phyloP scores from a whole-genome alignment of 371 early-diverging fungal genomes.

The Gilbertella persicaria region DNA sequence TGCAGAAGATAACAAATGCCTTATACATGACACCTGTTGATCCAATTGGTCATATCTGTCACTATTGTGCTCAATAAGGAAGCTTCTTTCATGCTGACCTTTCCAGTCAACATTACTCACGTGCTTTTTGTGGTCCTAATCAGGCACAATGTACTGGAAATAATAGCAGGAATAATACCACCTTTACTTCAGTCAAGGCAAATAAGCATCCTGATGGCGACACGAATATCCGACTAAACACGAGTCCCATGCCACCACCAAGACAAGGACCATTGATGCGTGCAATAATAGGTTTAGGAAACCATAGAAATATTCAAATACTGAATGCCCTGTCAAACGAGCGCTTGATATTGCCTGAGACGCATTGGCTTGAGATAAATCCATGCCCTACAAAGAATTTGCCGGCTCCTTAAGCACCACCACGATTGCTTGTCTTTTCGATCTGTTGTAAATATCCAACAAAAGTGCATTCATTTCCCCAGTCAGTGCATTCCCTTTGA shows the following conservation, averaged over 20 bases:
- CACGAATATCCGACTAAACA: conserved; percentile 67
- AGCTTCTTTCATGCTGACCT: conserved; percentile 45
- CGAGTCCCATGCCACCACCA: conserved; percentile 73
- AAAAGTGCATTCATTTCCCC: conserved; percentile 53
- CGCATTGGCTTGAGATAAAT: conserved; percentile 41
- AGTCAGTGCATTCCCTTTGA: conserved; percentile 65
- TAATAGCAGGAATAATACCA: conserved; percentile 73
- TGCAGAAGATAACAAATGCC: conserved; percentile 56
- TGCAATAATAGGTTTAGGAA: conserved; percentile 68
- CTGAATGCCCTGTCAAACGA: conserved; percentile 30
- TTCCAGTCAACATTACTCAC: conserved; percentile 71
- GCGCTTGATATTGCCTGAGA: conserved; percentile 32
- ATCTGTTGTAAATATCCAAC: conserved; percentile 43
- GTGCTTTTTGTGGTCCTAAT: conserved; percentile 55
- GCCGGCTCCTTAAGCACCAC: conserved; percentile 70
- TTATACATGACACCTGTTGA: conserved; percentile 41
- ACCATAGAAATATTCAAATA: conserved; percentile 47
- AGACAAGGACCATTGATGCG: conserved; percentile 73
- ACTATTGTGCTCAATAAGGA: conserved; percentile 46
- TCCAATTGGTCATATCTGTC: conserved; percentile 41
- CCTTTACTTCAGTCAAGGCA: conserved; percentile 69
- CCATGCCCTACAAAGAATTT: conserved; percentile 79
- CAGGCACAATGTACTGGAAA: conserved; percentile 72
- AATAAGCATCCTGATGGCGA: conserved; percentile 56
- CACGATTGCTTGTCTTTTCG: conserved; percentile 56